These are phyloP conservation scores for Puccinia polysora DNA, from an alignment of 1,284 basidiomycete species.

Conservation along the genomic window DNA sequence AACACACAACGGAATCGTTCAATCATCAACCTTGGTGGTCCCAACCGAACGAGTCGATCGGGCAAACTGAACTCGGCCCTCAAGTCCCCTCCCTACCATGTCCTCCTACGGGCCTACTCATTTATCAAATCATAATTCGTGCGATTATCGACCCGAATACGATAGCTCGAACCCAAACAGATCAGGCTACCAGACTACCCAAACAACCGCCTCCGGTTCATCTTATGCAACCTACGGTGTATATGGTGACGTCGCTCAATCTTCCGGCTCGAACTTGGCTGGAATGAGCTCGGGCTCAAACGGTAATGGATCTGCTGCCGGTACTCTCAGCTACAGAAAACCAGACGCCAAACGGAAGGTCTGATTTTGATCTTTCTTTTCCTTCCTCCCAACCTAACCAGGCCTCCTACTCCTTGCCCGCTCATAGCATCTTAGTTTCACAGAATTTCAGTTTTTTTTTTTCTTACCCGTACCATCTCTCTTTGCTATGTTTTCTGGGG, in stretches of 20 bases:
- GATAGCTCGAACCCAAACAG: conserved; percentile 14
- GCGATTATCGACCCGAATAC: conserved; percentile 40
- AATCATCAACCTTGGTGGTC: too few species aligned
- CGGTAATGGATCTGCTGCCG: neutral
- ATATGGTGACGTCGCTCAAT: conserved; percentile 38
- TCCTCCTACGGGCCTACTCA: conserved; percentile 7
- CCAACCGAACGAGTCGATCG: too few species aligned
- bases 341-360: conserved; percentile 44
- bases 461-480: too few species aligned
- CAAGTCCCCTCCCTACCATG: too few species aligned
- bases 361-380: neutral
- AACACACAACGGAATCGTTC: too few species aligned
- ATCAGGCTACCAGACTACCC: conserved; percentile 43
- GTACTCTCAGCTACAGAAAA: conserved; percentile 29
- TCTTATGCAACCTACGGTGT: conserved; percentile 43
- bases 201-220: conserved; percentile 43
- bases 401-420: neutral
- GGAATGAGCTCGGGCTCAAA: neutral
- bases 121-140: conserved; percentile 5
- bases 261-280: conserved; percentile 33
- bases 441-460: neutral
- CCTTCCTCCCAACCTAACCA: neutral
- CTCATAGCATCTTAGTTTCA: neutral
- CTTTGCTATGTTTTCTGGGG: too few species aligned
- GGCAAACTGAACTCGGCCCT: too few species aligned